Evolutionary conservation across 208 protist genomes (phyloP).

Genomic region (Leishmania martiniquensis): DNA sequence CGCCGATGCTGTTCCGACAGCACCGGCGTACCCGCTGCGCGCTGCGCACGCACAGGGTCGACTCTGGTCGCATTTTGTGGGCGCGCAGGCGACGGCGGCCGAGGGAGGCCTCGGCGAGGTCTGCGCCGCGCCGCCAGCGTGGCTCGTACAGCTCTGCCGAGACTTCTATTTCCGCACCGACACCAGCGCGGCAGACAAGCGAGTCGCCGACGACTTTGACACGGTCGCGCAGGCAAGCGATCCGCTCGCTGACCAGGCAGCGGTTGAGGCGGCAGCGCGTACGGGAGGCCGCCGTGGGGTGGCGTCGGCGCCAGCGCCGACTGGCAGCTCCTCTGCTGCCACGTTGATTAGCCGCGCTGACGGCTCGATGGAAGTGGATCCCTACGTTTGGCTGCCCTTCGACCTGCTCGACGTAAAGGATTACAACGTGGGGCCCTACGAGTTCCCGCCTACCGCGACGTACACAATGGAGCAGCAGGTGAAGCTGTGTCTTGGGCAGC

Average conservation of each 20-base stretch:
- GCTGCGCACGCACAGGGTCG: conserved; percentile 40
- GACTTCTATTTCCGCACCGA: conserved; percentile 84
- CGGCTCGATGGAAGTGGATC: conserved; percentile 32
- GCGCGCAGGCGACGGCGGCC: conserved; percentile 12
- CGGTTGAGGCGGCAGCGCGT: background rate
- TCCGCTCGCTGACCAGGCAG: conserved; percentile 13
- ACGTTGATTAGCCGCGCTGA: conserved; percentile 11
- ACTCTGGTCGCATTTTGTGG: conserved; percentile 58
- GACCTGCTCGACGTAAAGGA: conserved; percentile 71
- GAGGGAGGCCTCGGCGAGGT: conserved; percentile 8
- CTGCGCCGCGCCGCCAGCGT: conserved; percentile 51
- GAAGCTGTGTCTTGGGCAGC: conserved; percentile 70
- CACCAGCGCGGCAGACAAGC: conserved; percentile 15
- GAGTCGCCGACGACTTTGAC: conserved; percentile 37
- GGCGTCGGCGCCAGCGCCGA: background rate
- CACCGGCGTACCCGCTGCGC: conserved; percentile 30
- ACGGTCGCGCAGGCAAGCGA: conserved; percentile 37
- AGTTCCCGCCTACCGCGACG: conserved; percentile 62
- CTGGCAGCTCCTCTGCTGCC: background rate
- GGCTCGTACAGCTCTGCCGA: conserved; percentile 82
- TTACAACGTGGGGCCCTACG: conserved; percentile 73
- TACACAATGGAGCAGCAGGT: conserved; percentile 65
- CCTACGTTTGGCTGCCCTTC: conserved; percentile 84
- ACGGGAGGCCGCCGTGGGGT: background rate
- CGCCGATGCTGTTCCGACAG: background rate